Evolutionary conservation across 192 early-diverging fungal species (phyloP).

Genomic region (Helicostylum pulchrum): DNA sequence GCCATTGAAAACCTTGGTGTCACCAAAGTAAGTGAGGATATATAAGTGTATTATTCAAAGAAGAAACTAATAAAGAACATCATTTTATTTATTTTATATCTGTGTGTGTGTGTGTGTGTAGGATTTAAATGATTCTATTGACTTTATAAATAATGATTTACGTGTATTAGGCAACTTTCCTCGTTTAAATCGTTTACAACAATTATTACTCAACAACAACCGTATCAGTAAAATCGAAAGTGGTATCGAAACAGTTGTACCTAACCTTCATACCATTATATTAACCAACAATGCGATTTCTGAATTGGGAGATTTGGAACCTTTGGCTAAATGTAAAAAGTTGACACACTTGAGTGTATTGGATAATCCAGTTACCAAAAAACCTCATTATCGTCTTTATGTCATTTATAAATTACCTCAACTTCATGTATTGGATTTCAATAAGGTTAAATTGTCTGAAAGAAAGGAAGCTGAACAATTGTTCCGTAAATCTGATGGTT

Average conservation of each 20-base stretch:
- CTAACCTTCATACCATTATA: constrained; percentile 76
- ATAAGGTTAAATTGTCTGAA: constrained; percentile 71
- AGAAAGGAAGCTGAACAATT: constrained; percentile 72
- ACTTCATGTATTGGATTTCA: constrained; percentile 86
- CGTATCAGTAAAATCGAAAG: constrained; percentile 79
- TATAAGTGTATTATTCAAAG: not conserved
- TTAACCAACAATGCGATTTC: constrained; percentile 83
- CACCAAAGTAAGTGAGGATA: constrained; percentile 63
- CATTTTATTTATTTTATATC: not conserved
- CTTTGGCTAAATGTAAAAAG: constrained; percentile 45
- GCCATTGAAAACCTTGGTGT: constrained; percentile 93
- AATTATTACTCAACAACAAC: constrained; percentile 84
- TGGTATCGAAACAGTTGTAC: constrained; percentile 61
- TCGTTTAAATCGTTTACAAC: constrained; percentile 65
- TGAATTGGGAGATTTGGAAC: constrained; percentile 86
- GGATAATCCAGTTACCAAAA: constrained; percentile 86
- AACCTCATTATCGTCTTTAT: constrained; percentile 79
- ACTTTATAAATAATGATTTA: constrained; percentile 92
- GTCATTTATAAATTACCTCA: constrained; percentile 77
- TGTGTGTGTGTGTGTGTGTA: too few species aligned
- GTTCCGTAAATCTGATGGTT: constrained; percentile 69
- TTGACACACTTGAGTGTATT: constrained; percentile 70
- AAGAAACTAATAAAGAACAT: not conserved
- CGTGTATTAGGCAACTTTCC: constrained; percentile 87
- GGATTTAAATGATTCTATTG: constrained; percentile 90